Conservation (phyloP, 768 basidiomycete species). For the Rhodosporidiobolus sp. region DNA sequence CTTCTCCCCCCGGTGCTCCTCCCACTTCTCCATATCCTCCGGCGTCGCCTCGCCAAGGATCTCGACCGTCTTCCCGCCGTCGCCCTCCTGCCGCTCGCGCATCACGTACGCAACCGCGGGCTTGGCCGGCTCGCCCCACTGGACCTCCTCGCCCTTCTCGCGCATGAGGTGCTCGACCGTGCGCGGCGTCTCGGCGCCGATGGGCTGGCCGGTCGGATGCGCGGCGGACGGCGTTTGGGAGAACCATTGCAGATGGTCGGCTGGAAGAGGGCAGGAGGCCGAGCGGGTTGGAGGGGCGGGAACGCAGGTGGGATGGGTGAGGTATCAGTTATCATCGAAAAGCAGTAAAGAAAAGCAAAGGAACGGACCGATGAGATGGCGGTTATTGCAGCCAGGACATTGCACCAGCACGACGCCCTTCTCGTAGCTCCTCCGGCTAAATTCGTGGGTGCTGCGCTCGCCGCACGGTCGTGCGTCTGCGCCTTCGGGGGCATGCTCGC, state of each 20-base stretch:
- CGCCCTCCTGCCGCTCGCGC: not conserved
- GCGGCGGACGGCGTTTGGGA: constrained; percentile 30
- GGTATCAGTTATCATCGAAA: not conserved
- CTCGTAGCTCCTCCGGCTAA: constrained; percentile 78
- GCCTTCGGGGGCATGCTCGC: not conserved
- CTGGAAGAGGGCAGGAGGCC: constrained; percentile 50
- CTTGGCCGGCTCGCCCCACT: constrained; percentile 45
- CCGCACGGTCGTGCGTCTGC: constrained; percentile 54
- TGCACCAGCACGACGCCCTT: constrained; percentile 84
- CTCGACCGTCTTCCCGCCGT: constrained; percentile 14
- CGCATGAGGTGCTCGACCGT: constrained; percentile 80
- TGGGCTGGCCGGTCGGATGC: constrained; percentile 24
- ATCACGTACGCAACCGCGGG: constrained; percentile 36
- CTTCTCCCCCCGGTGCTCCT: not conserved
- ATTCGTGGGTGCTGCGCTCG: constrained; percentile 80
- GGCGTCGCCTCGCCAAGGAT: not conserved
- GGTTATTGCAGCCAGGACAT: constrained; percentile 83
- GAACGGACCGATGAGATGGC: constrained; percentile 57
- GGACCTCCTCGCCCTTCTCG: constrained; percentile 73
- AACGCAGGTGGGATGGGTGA: too few relatives aligned
- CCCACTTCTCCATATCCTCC: not conserved
- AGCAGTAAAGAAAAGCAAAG: not conserved
- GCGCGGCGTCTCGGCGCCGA: constrained; percentile 53
- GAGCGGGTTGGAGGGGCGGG: constrained; percentile 58
- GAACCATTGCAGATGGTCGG: constrained; percentile 90